phyloP scores from a whole-genome alignment of 495 filamentous ascomycete genomes.

The Tuber melanosporum region DNA sequence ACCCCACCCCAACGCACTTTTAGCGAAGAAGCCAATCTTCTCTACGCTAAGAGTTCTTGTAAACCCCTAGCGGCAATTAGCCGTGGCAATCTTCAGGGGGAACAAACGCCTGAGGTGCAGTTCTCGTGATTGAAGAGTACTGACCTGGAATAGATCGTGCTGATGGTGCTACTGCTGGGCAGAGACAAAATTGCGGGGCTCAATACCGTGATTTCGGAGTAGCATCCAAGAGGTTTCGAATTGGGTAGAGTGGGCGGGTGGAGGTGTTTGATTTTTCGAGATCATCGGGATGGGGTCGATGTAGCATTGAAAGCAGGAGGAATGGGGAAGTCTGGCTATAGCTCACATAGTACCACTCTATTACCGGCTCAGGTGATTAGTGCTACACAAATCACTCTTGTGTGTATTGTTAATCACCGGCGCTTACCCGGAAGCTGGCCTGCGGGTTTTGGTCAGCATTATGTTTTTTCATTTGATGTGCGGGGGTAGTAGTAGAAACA shows the following conservation, averaged over 20 bases:
- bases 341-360: constrained; percentile 23
- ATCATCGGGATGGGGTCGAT: constrained; percentile 17
- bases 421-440: no score
- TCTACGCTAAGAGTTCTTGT: constrained; percentile 44
- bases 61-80: constrained; percentile 45
- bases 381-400: constrained; percentile 43
- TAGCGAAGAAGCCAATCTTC: constrained; percentile 44
- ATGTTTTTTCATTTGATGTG: no score
- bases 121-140: constrained; percentile 48
- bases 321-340: constrained; percentile 15
- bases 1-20: constrained; percentile 34
- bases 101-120: constrained; percentile 43
- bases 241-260: constrained; percentile 43
- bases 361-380: constrained; percentile 21
- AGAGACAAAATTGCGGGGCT: constrained; percentile 37
- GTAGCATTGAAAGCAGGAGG: constrained; percentile 5
- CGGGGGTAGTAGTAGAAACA: no score
- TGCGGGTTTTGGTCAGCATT: no score
- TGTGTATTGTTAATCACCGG: no score
- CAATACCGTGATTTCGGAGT: constrained; percentile 41
- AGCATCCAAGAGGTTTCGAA: constrained; percentile 45
- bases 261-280: constrained; percentile 43
- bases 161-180: constrained; percentile 39
- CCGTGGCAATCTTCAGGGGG: constrained; percentile 46
- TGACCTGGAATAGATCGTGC: constrained; percentile 43